Percentiles rank a stretch among this genome's conserved stretches.
Conservation (phyloP, 1,284 basidiomycete species). For the Tylopilus orsonianus region DNA sequence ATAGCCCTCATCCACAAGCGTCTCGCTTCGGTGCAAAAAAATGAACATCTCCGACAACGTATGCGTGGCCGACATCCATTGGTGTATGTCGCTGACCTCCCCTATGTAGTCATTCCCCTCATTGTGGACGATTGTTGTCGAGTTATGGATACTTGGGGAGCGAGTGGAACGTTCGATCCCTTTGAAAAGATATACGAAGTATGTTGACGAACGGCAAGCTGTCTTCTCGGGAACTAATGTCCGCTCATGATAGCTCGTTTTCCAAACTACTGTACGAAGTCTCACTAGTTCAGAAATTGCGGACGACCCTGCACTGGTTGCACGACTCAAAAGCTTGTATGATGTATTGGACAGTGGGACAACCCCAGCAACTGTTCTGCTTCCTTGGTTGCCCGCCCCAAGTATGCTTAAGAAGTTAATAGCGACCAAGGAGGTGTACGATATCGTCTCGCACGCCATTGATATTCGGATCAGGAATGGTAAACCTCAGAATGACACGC, state of each 20-base stretch:
- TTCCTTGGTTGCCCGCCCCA: conserved; percentile 72
- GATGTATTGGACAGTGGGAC: conserved; percentile 65
- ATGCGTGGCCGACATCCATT: conserved; percentile 31
- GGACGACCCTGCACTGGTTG: conserved; percentile 56
- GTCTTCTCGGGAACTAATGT: not conserved
- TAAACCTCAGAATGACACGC: conserved; percentile 57
- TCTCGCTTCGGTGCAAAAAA: conserved; percentile 57
- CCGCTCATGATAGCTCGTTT: conserved; percentile 50
- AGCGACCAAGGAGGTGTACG: conserved; percentile 71
- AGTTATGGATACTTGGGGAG: conserved; percentile 60
- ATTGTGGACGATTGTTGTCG: conserved; percentile 62
- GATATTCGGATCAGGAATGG: conserved; percentile 53
- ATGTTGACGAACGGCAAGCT: conserved; percentile 23
- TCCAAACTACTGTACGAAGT: conserved; percentile 68
- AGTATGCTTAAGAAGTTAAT: conserved; percentile 66
- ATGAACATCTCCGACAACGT: conserved; percentile 58
- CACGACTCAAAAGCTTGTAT: conserved; percentile 60
- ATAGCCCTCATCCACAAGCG: conserved; percentile 69
- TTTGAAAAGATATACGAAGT: conserved; percentile 72
- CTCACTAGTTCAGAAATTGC: conserved; percentile 67
- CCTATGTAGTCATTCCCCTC: conserved; percentile 52
- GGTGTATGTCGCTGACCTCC: conserved; percentile 14
- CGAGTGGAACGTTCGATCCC: conserved; percentile 61
- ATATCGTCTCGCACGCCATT: conserved; percentile 59
- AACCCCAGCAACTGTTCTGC: conserved; percentile 65